Evolutionary conservation across 139 green algal genomes (phyloP).

Genomic region (Coccomyxa sp.): DNA sequence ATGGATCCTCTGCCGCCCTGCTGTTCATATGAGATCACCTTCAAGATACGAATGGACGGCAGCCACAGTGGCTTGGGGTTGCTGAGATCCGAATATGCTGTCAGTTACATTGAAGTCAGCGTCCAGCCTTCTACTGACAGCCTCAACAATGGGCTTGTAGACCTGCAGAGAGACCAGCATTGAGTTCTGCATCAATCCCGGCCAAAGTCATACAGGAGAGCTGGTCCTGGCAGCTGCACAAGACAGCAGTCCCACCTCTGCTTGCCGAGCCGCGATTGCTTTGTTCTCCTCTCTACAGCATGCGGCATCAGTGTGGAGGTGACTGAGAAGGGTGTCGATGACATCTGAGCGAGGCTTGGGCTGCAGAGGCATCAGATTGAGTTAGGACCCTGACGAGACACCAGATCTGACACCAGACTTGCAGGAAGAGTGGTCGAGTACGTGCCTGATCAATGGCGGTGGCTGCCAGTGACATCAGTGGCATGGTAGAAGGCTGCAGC

Average conservation of each 20-base stretch:
- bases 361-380: constrained; percentile 20
- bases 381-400: background rate
- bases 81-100: constrained; percentile 2
- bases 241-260: constrained; percentile 24
- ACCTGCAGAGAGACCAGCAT: constrained; percentile 8
- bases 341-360: constrained; percentile 58
- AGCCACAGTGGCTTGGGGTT: background rate
- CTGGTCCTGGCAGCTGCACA: too few species aligned
- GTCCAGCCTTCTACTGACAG: background rate
- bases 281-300: constrained; percentile 55
- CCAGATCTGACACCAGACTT: background rate
- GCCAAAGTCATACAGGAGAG: too few species aligned
- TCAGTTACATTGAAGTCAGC: background rate
- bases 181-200: background rate
- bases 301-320: constrained; percentile 79
- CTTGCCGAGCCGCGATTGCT: constrained; percentile 26
- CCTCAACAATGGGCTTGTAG: constrained; percentile 12
- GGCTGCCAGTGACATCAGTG: constrained; percentile 85
- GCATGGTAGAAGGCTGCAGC: constrained; percentile 88
- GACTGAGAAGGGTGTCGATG: constrained; percentile 76
- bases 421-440: background rate
- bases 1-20: background rate
- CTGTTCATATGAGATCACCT: background rate
- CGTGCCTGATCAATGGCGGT: constrained; percentile 83
- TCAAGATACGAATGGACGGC: background rate